These are phyloP conservation scores for Plasmopara viticola DNA, from an alignment of 352 stramenopile genomes.

Conservation along the genomic window DNA sequence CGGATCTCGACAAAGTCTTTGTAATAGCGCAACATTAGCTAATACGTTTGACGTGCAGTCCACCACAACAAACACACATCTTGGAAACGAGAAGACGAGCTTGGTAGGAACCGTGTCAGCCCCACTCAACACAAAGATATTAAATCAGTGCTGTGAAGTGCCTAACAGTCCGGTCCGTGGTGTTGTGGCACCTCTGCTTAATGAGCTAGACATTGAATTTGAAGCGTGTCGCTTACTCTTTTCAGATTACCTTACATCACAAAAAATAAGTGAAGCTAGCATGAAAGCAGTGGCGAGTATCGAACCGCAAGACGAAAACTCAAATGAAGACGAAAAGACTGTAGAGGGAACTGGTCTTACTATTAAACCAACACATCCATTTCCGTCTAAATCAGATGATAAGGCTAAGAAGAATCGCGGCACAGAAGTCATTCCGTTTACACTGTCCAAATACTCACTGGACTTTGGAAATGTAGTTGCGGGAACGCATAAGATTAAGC, in stretches of 20 bases:
- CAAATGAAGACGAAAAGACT: conserved; percentile 5
- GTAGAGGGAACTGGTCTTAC: background rate
- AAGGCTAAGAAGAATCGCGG: conserved; percentile 26
- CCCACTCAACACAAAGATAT: conserved; percentile 20
- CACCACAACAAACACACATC: conserved; percentile 33
- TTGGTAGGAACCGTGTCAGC: conserved; percentile 23
- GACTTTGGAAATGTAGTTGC: conserved; percentile 94
- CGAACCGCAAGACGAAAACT: conserved; percentile 9
- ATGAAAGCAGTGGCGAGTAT: conserved; percentile 11
- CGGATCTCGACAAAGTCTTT: conserved; percentile 7
- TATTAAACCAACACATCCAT: conserved; percentile 5
- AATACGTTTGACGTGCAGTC: conserved; percentile 44
- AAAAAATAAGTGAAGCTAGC: conserved; percentile 34
- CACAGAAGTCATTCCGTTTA: conserved; percentile 54
- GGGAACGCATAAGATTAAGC: conserved; percentile 87
- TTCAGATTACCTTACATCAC: conserved; percentile 64
- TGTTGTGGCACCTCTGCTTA: conserved; percentile 22
- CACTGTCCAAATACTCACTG: conserved; percentile 86
- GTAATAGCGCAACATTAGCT: conserved; percentile 8
- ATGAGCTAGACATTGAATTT: conserved; percentile 75
- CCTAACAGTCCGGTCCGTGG: conserved; percentile 17
- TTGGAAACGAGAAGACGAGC: conserved; percentile 22
- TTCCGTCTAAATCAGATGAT: conserved; percentile 5
- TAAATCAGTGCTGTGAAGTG: conserved; percentile 14
- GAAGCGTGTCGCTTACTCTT: conserved; percentile 87